Conservation (phyloP, 495 filamentous ascomycete species). For the Annulohypoxylon stygium region DNA sequence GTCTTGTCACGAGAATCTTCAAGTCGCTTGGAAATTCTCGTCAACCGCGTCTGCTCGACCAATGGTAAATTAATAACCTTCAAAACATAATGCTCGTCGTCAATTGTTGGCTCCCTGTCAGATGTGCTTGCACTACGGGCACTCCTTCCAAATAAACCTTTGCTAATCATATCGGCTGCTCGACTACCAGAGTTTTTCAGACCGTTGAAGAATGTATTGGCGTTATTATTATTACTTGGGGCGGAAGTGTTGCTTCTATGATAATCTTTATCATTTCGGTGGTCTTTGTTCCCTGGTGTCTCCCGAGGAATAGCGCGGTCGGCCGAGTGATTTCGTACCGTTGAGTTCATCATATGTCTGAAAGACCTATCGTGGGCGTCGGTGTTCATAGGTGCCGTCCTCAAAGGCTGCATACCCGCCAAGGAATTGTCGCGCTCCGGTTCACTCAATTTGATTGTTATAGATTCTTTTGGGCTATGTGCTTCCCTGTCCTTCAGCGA, state of each 20-base stretch:
- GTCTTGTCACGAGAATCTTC: constrained; percentile 91
- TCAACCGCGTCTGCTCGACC: constrained; percentile 85
- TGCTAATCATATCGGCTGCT: constrained; percentile 82
- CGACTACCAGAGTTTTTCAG: constrained; percentile 77
- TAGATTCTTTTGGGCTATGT: constrained; percentile 56
- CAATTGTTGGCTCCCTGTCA: constrained; percentile 72
- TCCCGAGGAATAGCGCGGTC: constrained; percentile 66
- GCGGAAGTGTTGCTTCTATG: constrained; percentile 63
- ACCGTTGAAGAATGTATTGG: constrained; percentile 76
- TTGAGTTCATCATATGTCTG: constrained; percentile 72
- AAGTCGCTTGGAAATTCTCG: constrained; percentile 85
- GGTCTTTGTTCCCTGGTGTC: constrained; percentile 54
- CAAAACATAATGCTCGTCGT: constrained; percentile 81
- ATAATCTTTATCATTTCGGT: constrained; percentile 56
- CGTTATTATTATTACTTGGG: constrained; percentile 70
- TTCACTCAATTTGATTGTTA: constrained; percentile 53
- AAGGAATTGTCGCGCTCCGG: constrained; percentile 52
- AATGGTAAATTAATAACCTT: constrained; percentile 84
- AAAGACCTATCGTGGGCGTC: constrained; percentile 70
- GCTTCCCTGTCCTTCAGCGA: constrained; percentile 72
- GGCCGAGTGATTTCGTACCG: constrained; percentile 70
- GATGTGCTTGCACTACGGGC: constrained; percentile 76
- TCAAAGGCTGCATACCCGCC: constrained; percentile 54
- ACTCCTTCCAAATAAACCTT: constrained; percentile 82
- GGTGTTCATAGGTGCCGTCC: constrained; percentile 71